phyloP scores from a whole-genome alignment of 768 basidiomycete species.

The Pholiota microspora region DNA sequence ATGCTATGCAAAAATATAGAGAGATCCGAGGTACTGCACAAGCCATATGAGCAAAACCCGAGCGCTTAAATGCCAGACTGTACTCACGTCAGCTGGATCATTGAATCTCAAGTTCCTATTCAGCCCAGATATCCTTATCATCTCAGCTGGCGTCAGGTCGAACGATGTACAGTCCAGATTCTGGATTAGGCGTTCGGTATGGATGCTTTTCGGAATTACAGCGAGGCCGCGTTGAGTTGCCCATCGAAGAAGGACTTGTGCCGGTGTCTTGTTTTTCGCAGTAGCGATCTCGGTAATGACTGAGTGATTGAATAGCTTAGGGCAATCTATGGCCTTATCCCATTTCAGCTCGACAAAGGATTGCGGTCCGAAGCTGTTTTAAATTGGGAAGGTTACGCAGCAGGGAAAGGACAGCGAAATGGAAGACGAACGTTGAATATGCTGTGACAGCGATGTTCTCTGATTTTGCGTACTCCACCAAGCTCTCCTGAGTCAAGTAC shows the following conservation, averaged over 20 bases:
- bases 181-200: conserved; percentile 41
- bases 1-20: background rate
- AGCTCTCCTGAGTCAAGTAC: conserved; percentile 59
- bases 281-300: conserved; percentile 42
- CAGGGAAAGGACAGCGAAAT: background rate
- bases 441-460: conserved; percentile 64
- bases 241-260: conserved; percentile 79
- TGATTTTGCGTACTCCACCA: conserved; percentile 51
- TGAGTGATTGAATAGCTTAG: conserved; percentile 53
- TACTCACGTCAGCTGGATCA: conserved; percentile 26
- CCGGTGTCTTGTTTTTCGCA: conserved; percentile 52
- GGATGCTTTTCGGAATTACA: conserved; percentile 73
- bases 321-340: conserved; percentile 48
- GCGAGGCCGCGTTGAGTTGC: conserved; percentile 72
- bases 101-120: conserved; percentile 41
- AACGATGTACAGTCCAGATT: conserved; percentile 44
- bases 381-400: background rate
- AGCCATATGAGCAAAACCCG: background rate
- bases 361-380: conserved; percentile 25
- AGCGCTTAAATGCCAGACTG: background rate
- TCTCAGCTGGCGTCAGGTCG: conserved; percentile 55
- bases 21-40: background rate
- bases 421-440: conserved; percentile 42
- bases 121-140: conserved; percentile 56
- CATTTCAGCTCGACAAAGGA: conserved; percentile 67